Evolutionary conservation across 768 basidiomycete species (phyloP).

Genomic region (Cystofilobasidium capitatum): DNA sequence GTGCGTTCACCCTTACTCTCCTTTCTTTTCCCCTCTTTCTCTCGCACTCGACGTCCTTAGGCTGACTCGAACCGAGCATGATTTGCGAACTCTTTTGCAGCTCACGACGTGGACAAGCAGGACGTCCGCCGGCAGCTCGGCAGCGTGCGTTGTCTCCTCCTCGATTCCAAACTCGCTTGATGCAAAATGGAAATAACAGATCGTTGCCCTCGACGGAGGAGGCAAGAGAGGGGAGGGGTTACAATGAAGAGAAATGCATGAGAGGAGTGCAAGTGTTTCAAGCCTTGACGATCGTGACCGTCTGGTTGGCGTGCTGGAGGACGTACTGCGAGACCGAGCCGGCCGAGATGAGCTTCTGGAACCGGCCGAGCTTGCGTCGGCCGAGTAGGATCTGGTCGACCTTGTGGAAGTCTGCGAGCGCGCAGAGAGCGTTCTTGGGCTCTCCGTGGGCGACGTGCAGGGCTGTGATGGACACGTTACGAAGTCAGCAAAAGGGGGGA

Average conservation of each 20-base stretch:
- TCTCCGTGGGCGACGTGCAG: background rate
- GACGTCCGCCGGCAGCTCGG: conserved; percentile 80
- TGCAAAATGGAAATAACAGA: background rate
- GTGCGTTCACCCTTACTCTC: conserved; percentile 50
- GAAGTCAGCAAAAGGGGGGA: too few relatives aligned
- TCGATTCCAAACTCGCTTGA: conserved; percentile 16
- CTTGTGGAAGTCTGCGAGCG: background rate
- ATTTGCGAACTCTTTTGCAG: conserved; percentile 42
- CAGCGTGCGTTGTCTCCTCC: conserved; percentile 58
- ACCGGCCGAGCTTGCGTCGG: conserved; percentile 5
- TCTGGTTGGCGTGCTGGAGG: background rate
- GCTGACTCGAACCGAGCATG: background rate
- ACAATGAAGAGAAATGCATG: background rate
- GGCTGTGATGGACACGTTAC: too few relatives aligned
- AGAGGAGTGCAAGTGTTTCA: background rate
- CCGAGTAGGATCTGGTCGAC: background rate
- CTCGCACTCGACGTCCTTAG: background rate
- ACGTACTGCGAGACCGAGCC: background rate
- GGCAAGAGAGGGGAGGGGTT: background rate
- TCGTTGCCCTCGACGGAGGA: too few relatives aligned
- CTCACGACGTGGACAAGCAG: conserved; percentile 95
- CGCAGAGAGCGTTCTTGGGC: background rate
- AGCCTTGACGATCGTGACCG: background rate
- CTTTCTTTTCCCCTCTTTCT: background rate
- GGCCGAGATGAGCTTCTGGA: background rate